Conservation (phyloP, 768 basidiomycete species). For the Lyophyllum shimeji region DNA sequence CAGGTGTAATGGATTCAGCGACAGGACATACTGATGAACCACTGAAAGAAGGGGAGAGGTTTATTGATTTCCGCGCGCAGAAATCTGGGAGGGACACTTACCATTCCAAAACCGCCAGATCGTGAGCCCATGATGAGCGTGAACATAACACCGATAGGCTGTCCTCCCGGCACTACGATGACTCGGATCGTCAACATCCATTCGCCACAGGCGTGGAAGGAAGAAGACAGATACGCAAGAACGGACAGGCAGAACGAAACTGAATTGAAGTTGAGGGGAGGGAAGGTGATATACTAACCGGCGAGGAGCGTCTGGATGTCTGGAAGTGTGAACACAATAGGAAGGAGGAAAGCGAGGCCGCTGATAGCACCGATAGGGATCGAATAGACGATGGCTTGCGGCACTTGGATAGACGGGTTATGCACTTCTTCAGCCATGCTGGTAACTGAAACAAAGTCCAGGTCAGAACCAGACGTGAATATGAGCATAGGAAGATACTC, state of each 20-base stretch:
- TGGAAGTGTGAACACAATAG: constrained; percentile 65
- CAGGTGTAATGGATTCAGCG: background rate
- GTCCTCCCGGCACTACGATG: constrained; percentile 51
- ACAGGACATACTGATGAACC: constrained; percentile 38
- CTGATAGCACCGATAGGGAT: constrained; percentile 50
- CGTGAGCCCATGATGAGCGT: constrained; percentile 60
- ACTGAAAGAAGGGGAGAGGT: constrained; percentile 21
- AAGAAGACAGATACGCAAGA: background rate
- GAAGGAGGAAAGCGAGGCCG: constrained; percentile 58
- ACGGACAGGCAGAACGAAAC: background rate
- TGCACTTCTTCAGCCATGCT: constrained; percentile 71
- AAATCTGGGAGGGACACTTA: constrained; percentile 20
- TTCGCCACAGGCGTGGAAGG: background rate
- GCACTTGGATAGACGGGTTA: constrained; percentile 53
- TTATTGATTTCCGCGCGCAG: background rate
- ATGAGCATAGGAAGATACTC: constrained; percentile 8
- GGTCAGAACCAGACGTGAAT: background rate
- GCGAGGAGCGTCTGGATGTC: constrained; percentile 51
- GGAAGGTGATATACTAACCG: constrained; percentile 30
- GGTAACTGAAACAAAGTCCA: constrained; percentile 37
- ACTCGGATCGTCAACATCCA: background rate
- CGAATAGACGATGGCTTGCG: constrained; percentile 52
- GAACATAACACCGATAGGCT: constrained; percentile 65
- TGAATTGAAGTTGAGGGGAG: background rate
- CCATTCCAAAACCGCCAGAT: constrained; percentile 63